These are phyloP conservation scores for Nakataea oryzae DNA, from an alignment of 2,329 filamentous ascomycete species.

Conservation along the genomic window DNA sequence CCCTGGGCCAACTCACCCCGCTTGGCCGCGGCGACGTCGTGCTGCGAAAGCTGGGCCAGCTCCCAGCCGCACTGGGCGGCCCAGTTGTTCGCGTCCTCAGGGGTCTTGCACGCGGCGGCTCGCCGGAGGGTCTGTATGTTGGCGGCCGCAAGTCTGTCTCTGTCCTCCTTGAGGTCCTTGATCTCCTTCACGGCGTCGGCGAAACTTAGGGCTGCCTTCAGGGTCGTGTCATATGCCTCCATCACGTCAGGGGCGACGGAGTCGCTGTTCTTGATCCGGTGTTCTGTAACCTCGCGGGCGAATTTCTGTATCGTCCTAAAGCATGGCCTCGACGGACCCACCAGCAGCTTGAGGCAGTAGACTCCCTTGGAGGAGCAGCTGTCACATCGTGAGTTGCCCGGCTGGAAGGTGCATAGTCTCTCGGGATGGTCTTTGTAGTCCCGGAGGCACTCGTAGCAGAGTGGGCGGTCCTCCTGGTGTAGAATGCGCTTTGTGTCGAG, in stretches of 20 bases:
- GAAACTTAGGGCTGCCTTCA: neutral
- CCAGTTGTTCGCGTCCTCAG: neutral
- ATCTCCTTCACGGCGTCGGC: constrained; percentile 1
- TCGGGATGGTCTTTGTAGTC: neutral
- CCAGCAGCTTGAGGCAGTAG: constrained; percentile 1
- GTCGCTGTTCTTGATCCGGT: neutral
- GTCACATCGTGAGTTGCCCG: neutral
- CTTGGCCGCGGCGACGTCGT: neutral
- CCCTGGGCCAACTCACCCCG: neutral
- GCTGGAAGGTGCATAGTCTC: neutral
- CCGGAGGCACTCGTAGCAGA: neutral
- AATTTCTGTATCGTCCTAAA: neutral
- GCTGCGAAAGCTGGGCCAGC: neutral
- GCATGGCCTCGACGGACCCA: neutral
- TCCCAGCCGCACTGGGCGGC: constrained; percentile 1
- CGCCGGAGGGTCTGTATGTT: neutral
- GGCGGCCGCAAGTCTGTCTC: neutral
- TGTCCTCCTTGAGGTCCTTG: constrained; percentile 1
- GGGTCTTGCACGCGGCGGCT: neutral
- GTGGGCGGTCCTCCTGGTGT: neutral
- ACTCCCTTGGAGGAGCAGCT: neutral
- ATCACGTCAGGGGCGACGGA: neutral
- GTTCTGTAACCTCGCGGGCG: neutral
- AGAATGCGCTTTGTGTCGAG: neutral
- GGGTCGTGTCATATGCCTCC: neutral